phyloP scores from a whole-genome alignment of 2,329 filamentous ascomycete species.

The Nemania serpens region DNA sequence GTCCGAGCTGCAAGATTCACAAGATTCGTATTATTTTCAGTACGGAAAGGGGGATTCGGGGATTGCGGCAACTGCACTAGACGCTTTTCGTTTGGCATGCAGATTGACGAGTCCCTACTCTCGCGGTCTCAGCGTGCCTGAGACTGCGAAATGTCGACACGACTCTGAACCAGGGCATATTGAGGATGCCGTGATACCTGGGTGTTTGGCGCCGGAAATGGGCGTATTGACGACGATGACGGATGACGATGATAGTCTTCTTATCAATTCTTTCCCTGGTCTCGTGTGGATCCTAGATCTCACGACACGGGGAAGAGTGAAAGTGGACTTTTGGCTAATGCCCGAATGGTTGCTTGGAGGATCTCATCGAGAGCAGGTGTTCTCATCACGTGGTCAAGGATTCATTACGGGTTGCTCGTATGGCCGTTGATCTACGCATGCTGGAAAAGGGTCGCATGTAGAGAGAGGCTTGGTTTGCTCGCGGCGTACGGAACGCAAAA shows the following conservation, averaged over 20 bases:
- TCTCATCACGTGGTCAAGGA: neutral
- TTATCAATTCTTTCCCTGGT: neutral
- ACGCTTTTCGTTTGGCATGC: neutral
- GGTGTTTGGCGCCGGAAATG: neutral
- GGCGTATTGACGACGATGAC: neutral
- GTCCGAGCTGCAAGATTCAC: neutral
- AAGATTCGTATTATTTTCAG: neutral
- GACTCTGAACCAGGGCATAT: neutral
- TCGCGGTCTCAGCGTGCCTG: neutral
- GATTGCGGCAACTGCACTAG: neutral
- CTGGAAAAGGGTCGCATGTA: neutral
- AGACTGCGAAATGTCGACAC: neutral
- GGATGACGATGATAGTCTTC: no score
- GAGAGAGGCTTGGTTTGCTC: neutral
- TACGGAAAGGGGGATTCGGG: neutral
- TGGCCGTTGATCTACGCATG: neutral
- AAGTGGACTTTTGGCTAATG: conserved; percentile 4
- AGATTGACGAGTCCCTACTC: neutral
- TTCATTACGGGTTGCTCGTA: neutral
- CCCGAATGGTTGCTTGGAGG: conserved; percentile 11
- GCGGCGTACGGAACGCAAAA: neutral
- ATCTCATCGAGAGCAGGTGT: neutral
- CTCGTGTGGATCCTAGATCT: neutral
- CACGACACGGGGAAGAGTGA: neutral
- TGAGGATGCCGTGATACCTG: neutral